Evolutionary conservation across 208 protist species (phyloP).

Genomic region (Endotrypanum monterogeii): DNA sequence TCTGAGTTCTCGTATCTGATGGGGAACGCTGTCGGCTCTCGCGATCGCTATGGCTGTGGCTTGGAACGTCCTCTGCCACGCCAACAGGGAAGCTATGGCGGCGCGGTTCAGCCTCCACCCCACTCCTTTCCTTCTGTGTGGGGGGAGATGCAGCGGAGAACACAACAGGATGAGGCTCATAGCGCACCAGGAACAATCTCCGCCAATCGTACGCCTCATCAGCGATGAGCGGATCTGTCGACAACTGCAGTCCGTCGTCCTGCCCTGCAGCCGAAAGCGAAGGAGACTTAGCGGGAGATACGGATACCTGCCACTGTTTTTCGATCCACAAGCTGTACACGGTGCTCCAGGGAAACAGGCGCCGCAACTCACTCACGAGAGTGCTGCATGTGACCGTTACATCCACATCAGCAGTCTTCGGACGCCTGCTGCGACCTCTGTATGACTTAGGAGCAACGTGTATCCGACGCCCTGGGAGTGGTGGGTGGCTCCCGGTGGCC

Average conservation of each 20-base stretch:
- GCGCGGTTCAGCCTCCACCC: background rate
- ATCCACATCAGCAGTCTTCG: background rate
- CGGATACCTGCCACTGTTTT: background rate
- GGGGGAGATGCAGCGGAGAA: background rate
- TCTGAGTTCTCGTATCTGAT: background rate
- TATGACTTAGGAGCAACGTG: background rate
- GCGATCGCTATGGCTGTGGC: background rate
- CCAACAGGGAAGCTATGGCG: background rate
- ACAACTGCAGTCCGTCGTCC: background rate
- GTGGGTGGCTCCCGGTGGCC: background rate
- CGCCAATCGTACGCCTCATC: slow-evolving; percentile 26
- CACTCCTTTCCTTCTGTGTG: background rate
- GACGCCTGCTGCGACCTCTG: no score
- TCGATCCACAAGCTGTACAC: slow-evolving; percentile 3
- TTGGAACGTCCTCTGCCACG: background rate
- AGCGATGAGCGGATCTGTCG: background rate
- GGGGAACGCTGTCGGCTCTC: background rate
- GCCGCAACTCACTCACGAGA: slow-evolving; percentile 15
- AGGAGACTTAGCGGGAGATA: background rate
- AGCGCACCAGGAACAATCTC: slow-evolving; percentile 30
- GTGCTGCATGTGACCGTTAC: slow-evolving; percentile 32
- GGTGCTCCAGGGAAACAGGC: slow-evolving; percentile 29
- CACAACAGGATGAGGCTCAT: background rate
- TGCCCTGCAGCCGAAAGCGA: background rate
- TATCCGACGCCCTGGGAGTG: background rate